These are phyloP conservation scores for Arachnomyces sp. DNA, from an alignment of 2,329 filamentous ascomycete genomes.

Conservation along the genomic window DNA sequence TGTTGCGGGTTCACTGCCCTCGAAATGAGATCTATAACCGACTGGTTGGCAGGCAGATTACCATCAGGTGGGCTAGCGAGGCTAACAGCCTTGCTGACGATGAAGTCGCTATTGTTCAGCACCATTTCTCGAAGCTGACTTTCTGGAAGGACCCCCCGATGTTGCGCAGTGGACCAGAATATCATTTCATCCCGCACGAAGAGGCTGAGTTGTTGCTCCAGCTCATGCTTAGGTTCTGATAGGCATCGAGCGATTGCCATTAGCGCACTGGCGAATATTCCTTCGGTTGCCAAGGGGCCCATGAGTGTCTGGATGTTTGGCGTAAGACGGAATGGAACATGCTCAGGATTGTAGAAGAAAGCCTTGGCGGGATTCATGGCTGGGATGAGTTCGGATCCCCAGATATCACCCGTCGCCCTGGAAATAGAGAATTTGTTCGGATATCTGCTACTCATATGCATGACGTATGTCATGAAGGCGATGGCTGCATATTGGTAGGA, in stretches of 20 bases:
- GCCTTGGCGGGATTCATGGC: conserved; percentile 77
- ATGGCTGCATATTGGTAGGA: conserved; percentile 90
- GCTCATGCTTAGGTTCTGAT: conserved; percentile 69
- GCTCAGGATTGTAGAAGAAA: conserved; percentile 88
- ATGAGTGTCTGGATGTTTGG: conserved; percentile 94
- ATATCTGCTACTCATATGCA: conserved; percentile 94
- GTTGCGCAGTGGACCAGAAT: conserved; percentile 83
- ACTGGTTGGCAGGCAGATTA: conserved; percentile 90
- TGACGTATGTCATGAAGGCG: conserved; percentile 97
- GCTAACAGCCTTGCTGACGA: conserved; percentile 82
- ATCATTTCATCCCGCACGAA: conserved; percentile 98
- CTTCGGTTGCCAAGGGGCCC: conserved; percentile 91
- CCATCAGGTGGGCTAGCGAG: conserved; percentile 67
- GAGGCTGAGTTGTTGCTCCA: conserved; percentile 89
- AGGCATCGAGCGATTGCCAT: conserved; percentile 95
- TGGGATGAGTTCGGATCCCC: conserved; percentile 90
- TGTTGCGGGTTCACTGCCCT: conserved; percentile 88
- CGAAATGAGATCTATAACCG: conserved; percentile 88
- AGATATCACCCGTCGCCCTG: conserved; percentile 80
- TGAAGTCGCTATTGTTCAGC: conserved; percentile 76
- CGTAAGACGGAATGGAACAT: conserved; percentile 92
- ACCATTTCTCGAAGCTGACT: conserved; percentile 69
- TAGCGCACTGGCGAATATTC: conserved; percentile 87
- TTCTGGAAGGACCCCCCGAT: conserved; percentile 57
- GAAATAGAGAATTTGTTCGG: conserved; percentile 93